Evolutionary conservation across 2,329 filamentous ascomycete genomes (phyloP), one percentile per base, ranked within the genome.

Genomic region (Macrophomina tecta): DNA sequence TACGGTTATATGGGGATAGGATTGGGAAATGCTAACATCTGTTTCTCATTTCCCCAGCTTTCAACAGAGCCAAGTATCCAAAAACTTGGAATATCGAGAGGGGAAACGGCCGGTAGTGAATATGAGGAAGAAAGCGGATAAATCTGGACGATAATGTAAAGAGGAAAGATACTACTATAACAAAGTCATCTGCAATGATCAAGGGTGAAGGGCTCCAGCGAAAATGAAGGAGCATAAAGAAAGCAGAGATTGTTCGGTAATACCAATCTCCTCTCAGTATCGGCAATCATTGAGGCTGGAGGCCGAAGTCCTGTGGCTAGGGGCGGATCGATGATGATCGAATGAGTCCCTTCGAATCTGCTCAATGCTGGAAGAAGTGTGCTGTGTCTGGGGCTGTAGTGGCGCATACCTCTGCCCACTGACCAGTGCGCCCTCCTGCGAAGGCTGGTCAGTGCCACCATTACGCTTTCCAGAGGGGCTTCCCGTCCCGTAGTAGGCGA

Each of bases 361-460:
- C 5, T 71, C 70, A 5, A 70, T 49, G 42, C 61, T 56, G n/a
- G 65, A 12, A 40, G 58, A 49, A 5, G 68, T 55, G 28, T 63
- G 60, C 11, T 49, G 45, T 11, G 61, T 14, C 45, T 62, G 58
- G 3, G 58, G 42, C 28, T 32, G 61, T 11, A 74, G 64, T 30
- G 76, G 79, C 11, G 73, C 75, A 53, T 83, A 83, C 16, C 71
- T 72, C 36, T 81, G 73, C 2, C 81, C 81, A 49, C 75, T 82
- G 36, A 82, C 73, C 6, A 83, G 69, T 1, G 74, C 77, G 6
- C 72, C 72, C 14, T 76, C 74, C 38, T 70, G 69, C 7, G 70
- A 73, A 3, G 74, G 62, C 14, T 72, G 38, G 3, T 70, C 71
- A 11, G 68, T 61, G 2, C 72, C 67, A 3, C 76, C 76, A 40